These are phyloP conservation scores for Diaporthe sp. DNA, from an alignment of 2,329 filamentous ascomycete genomes.

Conservation along the genomic window DNA sequence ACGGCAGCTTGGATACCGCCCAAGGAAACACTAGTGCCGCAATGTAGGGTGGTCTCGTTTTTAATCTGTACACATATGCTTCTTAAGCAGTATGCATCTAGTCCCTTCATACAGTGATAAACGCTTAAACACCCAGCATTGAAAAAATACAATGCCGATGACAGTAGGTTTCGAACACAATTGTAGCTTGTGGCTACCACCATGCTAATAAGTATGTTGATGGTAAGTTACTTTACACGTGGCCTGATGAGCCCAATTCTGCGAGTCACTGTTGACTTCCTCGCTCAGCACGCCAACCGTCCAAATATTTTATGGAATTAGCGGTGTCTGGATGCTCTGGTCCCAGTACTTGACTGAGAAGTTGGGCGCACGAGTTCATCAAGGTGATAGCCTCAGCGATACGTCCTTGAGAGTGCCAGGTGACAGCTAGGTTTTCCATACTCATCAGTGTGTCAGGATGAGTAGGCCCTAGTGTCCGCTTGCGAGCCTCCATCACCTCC, in stretches of 20 bases:
- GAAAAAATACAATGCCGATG: too few relatives aligned
- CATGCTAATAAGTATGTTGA: background rate
- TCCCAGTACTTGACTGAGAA: background rate
- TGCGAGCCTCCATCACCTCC: background rate
- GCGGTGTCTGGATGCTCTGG: background rate
- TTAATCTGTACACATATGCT: too few relatives aligned
- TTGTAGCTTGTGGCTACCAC: too few relatives aligned
- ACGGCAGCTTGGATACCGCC: background rate
- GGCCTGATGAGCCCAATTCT: background rate
- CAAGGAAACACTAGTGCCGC: background rate
- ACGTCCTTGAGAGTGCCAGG: background rate
- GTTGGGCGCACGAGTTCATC: background rate
- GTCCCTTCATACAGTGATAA: too few relatives aligned
- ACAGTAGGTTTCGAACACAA: too few relatives aligned
- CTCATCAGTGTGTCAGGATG: background rate
- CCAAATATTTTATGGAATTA: fast-evolving
- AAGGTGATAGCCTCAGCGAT: background rate
- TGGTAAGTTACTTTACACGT: background rate
- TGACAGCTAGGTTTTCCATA: background rate
- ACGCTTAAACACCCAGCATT: too few relatives aligned
- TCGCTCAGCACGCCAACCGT: background rate
- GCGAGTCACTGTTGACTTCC: background rate
- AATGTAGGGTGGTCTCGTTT: too few relatives aligned
- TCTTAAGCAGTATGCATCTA: too few relatives aligned
- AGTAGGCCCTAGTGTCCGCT: background rate